A percentile compares a stretch with the other conserved stretches of the same genome.
phyloP scores from a whole-genome alignment of 306 rosid species.

The Cicer arietinum region DNA sequence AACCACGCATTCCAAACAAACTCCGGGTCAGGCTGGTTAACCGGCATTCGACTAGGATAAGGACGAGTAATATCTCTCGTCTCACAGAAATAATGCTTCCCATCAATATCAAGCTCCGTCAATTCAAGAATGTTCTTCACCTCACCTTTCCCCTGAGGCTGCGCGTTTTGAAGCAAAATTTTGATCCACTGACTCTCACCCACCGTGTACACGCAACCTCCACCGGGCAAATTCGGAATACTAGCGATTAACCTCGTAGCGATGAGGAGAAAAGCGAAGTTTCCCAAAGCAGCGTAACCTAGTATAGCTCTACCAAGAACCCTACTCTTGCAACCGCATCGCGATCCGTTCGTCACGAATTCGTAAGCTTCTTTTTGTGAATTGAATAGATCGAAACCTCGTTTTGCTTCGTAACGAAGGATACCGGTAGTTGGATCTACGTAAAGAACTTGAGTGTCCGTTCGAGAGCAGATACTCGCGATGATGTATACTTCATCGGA shows the following conservation, averaged over 20 bases:
- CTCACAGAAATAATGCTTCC: conserved; percentile 90
- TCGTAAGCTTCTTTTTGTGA: conserved; percentile 77
- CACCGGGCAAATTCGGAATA: conserved; percentile 83
- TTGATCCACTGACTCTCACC: conserved; percentile 90
- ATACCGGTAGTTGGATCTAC: conserved; percentile 96
- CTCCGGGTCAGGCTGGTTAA: conserved; percentile 76
- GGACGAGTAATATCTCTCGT: conserved; percentile 86
- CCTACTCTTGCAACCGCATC: conserved; percentile 55
- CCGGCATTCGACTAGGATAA: conserved; percentile 73
- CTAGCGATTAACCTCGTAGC: conserved; percentile 75
- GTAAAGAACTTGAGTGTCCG: conserved; percentile 78
- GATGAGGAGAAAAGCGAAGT: conserved; percentile 73
- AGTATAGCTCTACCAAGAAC: conserved; percentile 70
- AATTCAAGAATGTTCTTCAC: conserved; percentile 75
- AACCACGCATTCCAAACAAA: conserved; percentile 97
- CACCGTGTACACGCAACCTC: conserved; percentile 81
- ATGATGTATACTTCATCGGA: conserved; percentile 78
- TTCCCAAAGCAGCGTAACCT: conserved; percentile 88
- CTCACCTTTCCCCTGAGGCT: conserved; percentile 86
- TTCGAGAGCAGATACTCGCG: conserved; percentile 62
- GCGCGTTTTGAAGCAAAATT: conserved; percentile 73
- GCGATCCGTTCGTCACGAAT: conserved; percentile 70
- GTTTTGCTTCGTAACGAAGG: conserved; percentile 61
- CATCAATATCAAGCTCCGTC: conserved; percentile 86
- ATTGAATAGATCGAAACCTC: conserved; percentile 71